phyloP scores from a whole-genome alignment of 2,329 filamentous ascomycete genomes.

The Coniochaeta sp. region DNA sequence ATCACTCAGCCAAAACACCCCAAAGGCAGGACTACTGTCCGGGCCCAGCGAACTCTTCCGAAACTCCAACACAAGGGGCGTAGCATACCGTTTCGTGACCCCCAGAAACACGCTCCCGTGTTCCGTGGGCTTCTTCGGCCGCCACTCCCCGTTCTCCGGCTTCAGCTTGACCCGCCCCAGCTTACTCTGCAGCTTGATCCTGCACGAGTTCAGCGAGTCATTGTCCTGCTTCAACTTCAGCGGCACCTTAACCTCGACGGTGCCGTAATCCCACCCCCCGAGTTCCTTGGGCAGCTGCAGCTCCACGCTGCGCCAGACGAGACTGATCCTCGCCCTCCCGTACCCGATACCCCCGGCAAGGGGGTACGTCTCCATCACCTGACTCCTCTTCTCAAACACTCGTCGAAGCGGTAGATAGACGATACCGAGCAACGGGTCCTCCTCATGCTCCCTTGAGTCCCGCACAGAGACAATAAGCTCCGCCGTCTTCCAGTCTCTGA shows the following conservation, averaged over 20 bases:
- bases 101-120: constrained; percentile 41
- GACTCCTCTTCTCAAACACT: constrained; percentile 54
- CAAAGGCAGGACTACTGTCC: constrained; percentile 53
- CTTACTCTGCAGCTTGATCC: constrained; percentile 19
- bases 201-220: constrained; percentile 6
- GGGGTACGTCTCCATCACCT: constrained; percentile 59
- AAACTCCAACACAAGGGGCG: constrained; percentile 49
- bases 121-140: constrained; percentile 33
- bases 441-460: constrained; percentile 61
- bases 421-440: constrained; percentile 62
- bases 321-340: constrained; percentile 59
- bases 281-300: constrained; percentile 50
- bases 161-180: constrained; percentile 49
- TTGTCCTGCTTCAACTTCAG: constrained; percentile 27
- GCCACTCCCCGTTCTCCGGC: constrained; percentile 40
- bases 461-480: constrained; percentile 63
- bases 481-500: constrained; percentile 58
- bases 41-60: constrained; percentile 41
- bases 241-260: constrained; percentile 52
- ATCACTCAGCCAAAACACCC: constrained; percentile 62
- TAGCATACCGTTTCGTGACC: constrained; percentile 54
- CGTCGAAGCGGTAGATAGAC: constrained; percentile 59
- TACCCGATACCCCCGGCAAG: constrained; percentile 66
- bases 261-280: constrained; percentile 66
- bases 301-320: constrained; percentile 66